Evolutionary conservation across 352 stramenopile genomes (phyloP).

Genomic region (Phytophthora agathidicida): DNA sequence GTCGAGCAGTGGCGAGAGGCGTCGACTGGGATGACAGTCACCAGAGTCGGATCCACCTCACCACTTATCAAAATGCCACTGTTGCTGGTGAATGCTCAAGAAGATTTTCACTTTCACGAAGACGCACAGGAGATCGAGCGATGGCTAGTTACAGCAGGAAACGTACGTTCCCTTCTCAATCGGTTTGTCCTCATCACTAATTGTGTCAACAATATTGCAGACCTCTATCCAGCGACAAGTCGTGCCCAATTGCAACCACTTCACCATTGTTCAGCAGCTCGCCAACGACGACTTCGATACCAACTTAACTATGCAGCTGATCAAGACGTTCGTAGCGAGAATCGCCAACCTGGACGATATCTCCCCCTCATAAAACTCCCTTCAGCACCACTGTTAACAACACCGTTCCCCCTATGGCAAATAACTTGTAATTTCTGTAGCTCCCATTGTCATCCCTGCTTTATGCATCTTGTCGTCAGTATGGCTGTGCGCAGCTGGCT

Average conservation of each 20-base stretch:
- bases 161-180: slow-evolving; percentile 36
- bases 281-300: slow-evolving; percentile 35
- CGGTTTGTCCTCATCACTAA: slow-evolving; percentile 4
- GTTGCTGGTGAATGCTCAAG: slow-evolving; percentile 67
- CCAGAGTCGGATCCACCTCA: slow-evolving; percentile 40
- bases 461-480: slow-evolving; percentile 2
- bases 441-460: slow-evolving; percentile 16
- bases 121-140: slow-evolving; percentile 66
- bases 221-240: slow-evolving; percentile 46
- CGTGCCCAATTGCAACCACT: slow-evolving; percentile 68
- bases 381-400: background rate
- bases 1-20: slow-evolving; percentile 76
- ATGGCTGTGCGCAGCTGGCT: slow-evolving; percentile 11
- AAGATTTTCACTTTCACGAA: slow-evolving; percentile 86
- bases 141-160: slow-evolving; percentile 63
- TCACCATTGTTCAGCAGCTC: slow-evolving; percentile 73
- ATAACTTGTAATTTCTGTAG: slow-evolving; percentile 26
- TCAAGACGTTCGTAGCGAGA: slow-evolving; percentile 50
- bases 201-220: slow-evolving; percentile 22
- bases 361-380: slow-evolving; percentile 3
- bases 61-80: slow-evolving; percentile 59
- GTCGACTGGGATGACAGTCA: slow-evolving; percentile 57
- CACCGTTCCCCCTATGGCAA: background rate
- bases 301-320: slow-evolving; percentile 49
- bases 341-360: slow-evolving; percentile 10